Conservation (phyloP, 2,329 filamentous ascomycete genomes). For the Chrysosporium keratinophilum region DNA sequence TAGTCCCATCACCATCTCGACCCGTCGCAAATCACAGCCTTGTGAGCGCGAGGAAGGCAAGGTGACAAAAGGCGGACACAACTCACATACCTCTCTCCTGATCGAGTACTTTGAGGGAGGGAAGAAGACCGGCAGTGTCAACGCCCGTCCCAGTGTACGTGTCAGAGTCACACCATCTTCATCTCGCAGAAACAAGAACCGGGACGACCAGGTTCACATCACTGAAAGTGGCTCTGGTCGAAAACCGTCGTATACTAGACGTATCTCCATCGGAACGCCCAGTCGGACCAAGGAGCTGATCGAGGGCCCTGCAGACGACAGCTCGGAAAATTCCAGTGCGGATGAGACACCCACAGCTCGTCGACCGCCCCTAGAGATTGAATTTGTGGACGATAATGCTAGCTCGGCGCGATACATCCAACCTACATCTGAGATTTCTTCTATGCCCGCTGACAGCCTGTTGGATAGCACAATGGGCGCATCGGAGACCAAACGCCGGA, state of each 20-base stretch:
- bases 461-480: conserved; percentile 46
- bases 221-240: conserved; percentile 66
- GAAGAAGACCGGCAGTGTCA: conserved; percentile 42
- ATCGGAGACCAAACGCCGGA: conserved; percentile 35
- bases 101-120: conserved; percentile 92
- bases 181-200: conserved; percentile 43
- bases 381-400: conserved; percentile 67
- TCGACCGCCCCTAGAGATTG: conserved; percentile 70
- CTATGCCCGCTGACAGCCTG: conserved; percentile 63
- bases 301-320: conserved; percentile 43
- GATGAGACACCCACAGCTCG: conserved; percentile 66
- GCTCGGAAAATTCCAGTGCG: conserved; percentile 66
- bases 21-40: conserved; percentile 34
- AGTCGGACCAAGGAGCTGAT: conserved; percentile 29
- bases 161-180: conserved; percentile 69
- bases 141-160: conserved; percentile 70
- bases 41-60: conserved; percentile 42
- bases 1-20: conserved; percentile 83
- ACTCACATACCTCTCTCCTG: conserved; percentile 78
- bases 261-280: conserved; percentile 50
- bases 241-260: conserved; percentile 58
- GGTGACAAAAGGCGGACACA: conserved; percentile 40
- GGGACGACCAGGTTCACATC: conserved; percentile 71
- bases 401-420: conserved; percentile 55
- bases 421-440: conserved; percentile 75